Evolutionary conservation across 108 stramenopile species (phyloP).

Genomic region (Skeletonema tropicum): DNA sequence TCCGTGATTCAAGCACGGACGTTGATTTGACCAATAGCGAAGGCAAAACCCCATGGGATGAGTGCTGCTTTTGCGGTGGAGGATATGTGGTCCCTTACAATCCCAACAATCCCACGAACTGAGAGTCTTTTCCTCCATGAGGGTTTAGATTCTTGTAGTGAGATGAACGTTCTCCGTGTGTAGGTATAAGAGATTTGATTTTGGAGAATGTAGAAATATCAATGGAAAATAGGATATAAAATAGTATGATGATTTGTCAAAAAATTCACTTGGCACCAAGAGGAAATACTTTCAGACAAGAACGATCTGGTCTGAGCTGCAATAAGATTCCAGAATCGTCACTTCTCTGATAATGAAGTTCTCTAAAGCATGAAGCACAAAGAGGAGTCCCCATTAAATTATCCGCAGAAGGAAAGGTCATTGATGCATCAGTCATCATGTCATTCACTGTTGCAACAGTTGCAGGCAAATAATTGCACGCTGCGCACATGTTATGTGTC

Average conservation of each 20-base stretch:
- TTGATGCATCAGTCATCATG: neutral
- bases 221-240: neutral
- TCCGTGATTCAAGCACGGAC: neutral
- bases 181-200: too few relatives aligned
- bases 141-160: neutral
- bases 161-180: neutral
- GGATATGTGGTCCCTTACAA: neutral
- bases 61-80: neutral
- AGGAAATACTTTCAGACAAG: neutral
- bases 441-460: constrained; percentile 6
- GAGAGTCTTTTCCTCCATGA: neutral
- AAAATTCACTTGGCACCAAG: neutral
- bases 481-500: neutral
- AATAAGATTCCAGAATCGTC: neutral
- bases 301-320: neutral
- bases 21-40: neutral
- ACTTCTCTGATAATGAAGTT: constrained; percentile 18
- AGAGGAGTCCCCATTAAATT: constrained; percentile 12
- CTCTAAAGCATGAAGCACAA: constrained; percentile 25
- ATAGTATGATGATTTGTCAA: neutral
- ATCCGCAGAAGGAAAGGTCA: neutral
- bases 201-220: too few relatives aligned
- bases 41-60: neutral
- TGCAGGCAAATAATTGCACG: constrained; percentile 4
- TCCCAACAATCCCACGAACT: neutral